Conservation (phyloP, 768 basidiomycete genomes). For the Dioszegia hungarica region DNA sequence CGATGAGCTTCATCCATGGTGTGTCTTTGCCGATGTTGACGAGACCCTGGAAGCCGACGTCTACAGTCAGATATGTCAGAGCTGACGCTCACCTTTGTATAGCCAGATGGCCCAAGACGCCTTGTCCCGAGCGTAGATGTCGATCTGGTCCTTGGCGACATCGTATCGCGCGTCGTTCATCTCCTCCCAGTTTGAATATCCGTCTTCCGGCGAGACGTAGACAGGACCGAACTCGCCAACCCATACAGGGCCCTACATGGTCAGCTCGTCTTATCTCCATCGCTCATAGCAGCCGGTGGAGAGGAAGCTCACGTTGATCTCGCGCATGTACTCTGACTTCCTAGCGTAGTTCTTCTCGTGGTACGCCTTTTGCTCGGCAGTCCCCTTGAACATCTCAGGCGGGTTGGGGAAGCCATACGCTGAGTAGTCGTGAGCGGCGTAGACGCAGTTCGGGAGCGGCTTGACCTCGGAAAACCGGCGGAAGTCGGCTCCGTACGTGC, state of each 20-base stretch:
- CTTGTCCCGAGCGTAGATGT: constrained; percentile 62
- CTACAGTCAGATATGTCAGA: not conserved
- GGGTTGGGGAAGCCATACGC: constrained; percentile 64
- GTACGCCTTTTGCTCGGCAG: constrained; percentile 21
- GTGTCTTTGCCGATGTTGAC: constrained; percentile 65
- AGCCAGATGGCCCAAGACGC: constrained; percentile 73
- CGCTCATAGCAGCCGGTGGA: not conserved
- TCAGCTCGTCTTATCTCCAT: no score
- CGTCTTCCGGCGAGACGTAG: constrained; percentile 52
- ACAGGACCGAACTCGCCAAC: constrained; percentile 80
- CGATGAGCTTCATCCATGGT: constrained; percentile 66
- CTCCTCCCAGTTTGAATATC: constrained; percentile 56
- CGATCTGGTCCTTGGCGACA: constrained; percentile 69
- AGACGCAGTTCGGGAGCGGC: constrained; percentile 66
- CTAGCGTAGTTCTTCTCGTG: constrained; percentile 55
- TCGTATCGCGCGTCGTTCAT: constrained; percentile 65
- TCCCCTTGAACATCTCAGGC: constrained; percentile 55
- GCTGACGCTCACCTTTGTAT: constrained; percentile 57
- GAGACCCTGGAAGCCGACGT: constrained; percentile 65
- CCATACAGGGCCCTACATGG: constrained; percentile 12
- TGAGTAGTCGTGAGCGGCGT: constrained; percentile 74
- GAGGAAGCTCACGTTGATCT: constrained; percentile 37
- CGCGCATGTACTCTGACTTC: constrained; percentile 73
- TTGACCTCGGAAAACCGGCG: constrained; percentile 46
- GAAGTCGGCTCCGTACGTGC: constrained; percentile 63